Base-by-base conservation (phyloP, 2,329 filamentous ascomycete genomes). In the Aspergillus calidoustus region DNA sequence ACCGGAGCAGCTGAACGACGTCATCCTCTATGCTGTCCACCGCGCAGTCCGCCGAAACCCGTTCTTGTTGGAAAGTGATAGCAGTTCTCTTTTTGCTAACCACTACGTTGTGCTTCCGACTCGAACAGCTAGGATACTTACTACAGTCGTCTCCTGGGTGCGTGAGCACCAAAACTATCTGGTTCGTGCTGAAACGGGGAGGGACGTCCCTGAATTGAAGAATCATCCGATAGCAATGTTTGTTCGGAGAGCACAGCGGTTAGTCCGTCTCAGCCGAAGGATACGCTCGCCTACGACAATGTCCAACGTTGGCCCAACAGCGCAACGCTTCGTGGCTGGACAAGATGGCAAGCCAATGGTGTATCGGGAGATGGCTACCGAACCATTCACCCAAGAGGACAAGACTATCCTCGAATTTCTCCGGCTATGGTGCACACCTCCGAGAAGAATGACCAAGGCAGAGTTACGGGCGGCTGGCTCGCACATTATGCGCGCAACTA, bases 351-450 rank as follows among this genome's bases (percentile, higher is more conserved):
- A 72, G 13, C 64, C 69, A 2, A 52, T 68, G 61, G 60, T 72
- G 4, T 76, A 71, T 61, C 72, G 72, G 17, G 71, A 76, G 54
- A 67, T 76, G 4, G 54, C 69, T 1, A 77, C 76, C 0, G 74
- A 78, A 50, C 60, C 71, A 0, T 88, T 88, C 63, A 81, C 73
- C 8, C 69, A 76, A 3, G 68, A 76, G 8, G 87, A 89, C 48
- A 76, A 76, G 44, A 79, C 79, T 31, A 83, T 89, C 23, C 80
- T 89, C 46, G 78, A 81, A 17, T 88, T 85, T 63, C 70, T 89
- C 28, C 81, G 85, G 66, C 75, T 82, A 8, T 87, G 82, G 74
- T 73, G 75, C 30, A 77, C 79, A 47, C 80, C 79, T n/a, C 69
- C 73, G 1, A 72, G 76, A 50, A 75, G 80, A 44, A 72, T 74